phyloP scores from a whole-genome alignment of 306 rosid species.

The Prunus mume region DNA sequence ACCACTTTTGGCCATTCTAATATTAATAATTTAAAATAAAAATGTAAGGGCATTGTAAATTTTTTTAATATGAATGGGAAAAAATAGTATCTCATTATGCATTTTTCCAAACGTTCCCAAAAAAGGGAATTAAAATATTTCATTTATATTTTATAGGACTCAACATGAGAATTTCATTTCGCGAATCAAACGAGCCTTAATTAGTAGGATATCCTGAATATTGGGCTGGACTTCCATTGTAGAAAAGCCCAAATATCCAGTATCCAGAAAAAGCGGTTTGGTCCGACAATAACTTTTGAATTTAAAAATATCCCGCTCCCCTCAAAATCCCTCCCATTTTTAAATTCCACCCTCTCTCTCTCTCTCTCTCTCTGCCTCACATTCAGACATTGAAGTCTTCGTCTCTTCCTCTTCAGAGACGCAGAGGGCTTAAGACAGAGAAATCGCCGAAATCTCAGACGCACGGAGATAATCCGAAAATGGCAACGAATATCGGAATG shows the following conservation, averaged over 20 bases:
- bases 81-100: no score
- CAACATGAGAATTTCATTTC: no score
- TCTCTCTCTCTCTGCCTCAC: background rate
- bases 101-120: no score
- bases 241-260: background rate
- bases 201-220: background rate
- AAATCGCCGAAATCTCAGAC: background rate
- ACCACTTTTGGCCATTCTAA: no score
- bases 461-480: background rate
- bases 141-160: no score
- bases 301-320: conserved; percentile 55
- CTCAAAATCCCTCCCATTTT: conserved; percentile 17
- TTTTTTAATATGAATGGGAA: no score
- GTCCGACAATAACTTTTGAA: conserved; percentile 26
- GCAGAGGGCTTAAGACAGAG: background rate
- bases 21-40: no score
- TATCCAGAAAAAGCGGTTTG: background rate
- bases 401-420: background rate
- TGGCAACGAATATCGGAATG: conserved; percentile 92
- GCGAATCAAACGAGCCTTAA: no score
- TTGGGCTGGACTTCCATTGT: background rate
- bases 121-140: no score
- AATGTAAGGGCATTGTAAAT: no score
- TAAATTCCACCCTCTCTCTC: conserved; percentile 9
- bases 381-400: no score